Evolutionary conservation across 2,329 filamentous ascomycete genomes (phyloP), one percentile per base, ranked within the genome.

Genomic region (Beauveria australis): DNA sequence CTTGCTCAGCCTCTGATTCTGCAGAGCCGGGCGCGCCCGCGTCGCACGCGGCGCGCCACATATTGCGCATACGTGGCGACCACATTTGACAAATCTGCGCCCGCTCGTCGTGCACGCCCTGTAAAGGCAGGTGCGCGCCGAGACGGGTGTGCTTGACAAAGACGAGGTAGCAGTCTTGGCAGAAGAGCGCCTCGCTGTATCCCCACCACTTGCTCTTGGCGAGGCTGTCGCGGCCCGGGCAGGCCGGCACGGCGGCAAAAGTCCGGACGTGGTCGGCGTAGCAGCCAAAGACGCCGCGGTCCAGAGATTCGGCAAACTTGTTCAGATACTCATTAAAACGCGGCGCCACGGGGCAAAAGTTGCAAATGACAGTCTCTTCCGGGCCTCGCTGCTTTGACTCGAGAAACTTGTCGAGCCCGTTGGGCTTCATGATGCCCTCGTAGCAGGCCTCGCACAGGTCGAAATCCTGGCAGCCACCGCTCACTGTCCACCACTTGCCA

Each of bases 61-160:
- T 67, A 1, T 53, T 64, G n/a, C 74, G 73, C 73, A 76, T 75
- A 5, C 74, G 70, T 0, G 70, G 69, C 3, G 73, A 74, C 70
- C 73, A 75, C 6, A 75, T 66, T 40, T 72, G 71, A 53, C 74
- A 76, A 44, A 73, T 72, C 6, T 69, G 63, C 1, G 64, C 47
- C 0, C 66, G 64, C 14, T 69, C 63, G 12, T 73, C 66, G 5
- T 64, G 62, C 1, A 60, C 62, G 1, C 54, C 66, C 16, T 71
- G 69, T 46, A 74, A 62, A 0, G 67, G 65, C 22, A 74, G 60
- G 0, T 61, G 56, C 1, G 49, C 44, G 2, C 68, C 69, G 0
- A 75, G 63, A 0, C 64, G 22, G 1, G 72, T 72, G 14, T 69
- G 65, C 5, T 53, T 53, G 3, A 73, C 66, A 28, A 74, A 71